phyloP scores from a whole-genome alignment of 208 protist genomes.

The Angomonas deanei region DNA sequence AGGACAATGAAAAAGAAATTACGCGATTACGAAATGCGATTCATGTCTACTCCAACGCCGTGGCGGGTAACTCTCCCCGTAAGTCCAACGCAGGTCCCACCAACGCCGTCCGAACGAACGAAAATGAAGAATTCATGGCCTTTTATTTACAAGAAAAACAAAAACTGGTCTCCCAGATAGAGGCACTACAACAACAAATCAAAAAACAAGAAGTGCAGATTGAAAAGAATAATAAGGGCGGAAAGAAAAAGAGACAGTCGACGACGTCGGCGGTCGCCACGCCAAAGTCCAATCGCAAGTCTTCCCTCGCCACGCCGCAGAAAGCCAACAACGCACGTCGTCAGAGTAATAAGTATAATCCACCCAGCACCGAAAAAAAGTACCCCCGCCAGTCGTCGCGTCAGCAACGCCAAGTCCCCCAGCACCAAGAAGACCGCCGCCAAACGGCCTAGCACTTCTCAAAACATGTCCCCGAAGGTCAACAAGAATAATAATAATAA shows the following conservation, averaged over 20 bases:
- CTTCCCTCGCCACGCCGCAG: neutral
- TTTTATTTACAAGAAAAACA: slow-evolving; percentile 3
- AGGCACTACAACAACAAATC: slow-evolving; percentile 2
- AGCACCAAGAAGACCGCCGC: neutral
- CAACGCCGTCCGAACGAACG: neutral
- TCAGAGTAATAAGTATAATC: neutral
- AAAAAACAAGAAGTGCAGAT: slow-evolving; percentile 10
- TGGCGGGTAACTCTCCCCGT: neutral
- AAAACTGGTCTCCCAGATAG: neutral
- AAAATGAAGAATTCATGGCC: slow-evolving; percentile 1
- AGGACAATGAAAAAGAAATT: slow-evolving; percentile 22
- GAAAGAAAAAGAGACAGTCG: neutral
- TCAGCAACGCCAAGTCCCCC: neutral
- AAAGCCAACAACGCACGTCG: slow-evolving; percentile 8
- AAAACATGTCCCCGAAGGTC: neutral
- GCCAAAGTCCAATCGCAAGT: neutral
- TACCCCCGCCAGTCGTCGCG: neutral
- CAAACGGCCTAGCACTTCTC: neutral
- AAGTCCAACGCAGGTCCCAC: neutral
- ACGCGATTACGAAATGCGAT: slow-evolving; percentile 29
- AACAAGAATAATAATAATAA: neutral
- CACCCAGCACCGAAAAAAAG: no score
- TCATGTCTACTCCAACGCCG: slow-evolving; percentile 37
- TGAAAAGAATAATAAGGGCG: neutral
- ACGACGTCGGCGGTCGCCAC: neutral